These are phyloP conservation scores for Amylostereum chailletii DNA, from an alignment of 1,284 basidiomycete species.

Conservation along the genomic window DNA sequence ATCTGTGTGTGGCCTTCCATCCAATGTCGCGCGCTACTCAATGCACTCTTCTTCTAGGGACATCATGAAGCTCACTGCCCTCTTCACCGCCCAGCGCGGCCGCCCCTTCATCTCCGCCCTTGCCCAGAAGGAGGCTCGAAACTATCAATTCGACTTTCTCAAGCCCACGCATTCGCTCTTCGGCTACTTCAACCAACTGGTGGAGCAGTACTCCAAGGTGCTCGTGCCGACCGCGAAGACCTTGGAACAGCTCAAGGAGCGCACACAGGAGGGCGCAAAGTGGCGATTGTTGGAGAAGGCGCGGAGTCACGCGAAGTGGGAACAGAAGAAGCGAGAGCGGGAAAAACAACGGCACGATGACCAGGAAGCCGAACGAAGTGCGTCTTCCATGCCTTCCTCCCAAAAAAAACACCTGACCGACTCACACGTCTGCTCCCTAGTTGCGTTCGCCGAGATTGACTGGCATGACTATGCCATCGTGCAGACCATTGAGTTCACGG, in stretches of 20 bases:
- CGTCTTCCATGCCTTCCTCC: slow-evolving; percentile 21
- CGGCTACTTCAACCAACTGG: slow-evolving; percentile 93
- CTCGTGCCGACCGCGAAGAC: slow-evolving; percentile 76
- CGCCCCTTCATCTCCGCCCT: slow-evolving; percentile 81
- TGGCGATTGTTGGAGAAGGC: slow-evolving; percentile 79
- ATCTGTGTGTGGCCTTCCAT: slow-evolving; percentile 57
- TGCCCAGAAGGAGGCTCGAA: slow-evolving; percentile 83
- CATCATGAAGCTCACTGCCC: slow-evolving; percentile 88
- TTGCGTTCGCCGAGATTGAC: slow-evolving; percentile 93
- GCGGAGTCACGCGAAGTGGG: slow-evolving; percentile 81
- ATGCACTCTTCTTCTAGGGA: slow-evolving; percentile 41
- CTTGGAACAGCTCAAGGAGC: slow-evolving; percentile 62
- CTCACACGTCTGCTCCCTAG: slow-evolving; percentile 27
- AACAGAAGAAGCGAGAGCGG: slow-evolving; percentile 74
- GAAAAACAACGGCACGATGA: slow-evolving; percentile 85
- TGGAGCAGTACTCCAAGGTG: slow-evolving; percentile 93
- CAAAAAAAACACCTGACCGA: slow-evolving; percentile 4
- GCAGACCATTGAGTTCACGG: slow-evolving; percentile 97
- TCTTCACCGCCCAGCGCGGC: slow-evolving; percentile 92
- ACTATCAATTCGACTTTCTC: slow-evolving; percentile 98
- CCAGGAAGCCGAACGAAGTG: slow-evolving; percentile 79
- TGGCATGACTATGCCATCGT: slow-evolving; percentile 99
- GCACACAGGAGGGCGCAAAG: slow-evolving; percentile 49
- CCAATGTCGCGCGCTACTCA: slow-evolving; percentile 12
- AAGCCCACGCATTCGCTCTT: slow-evolving; percentile 94